Evolutionary conservation across 2,329 filamentous ascomycete genomes (phyloP).

Genomic region (Dactylellina cionopaga): DNA sequence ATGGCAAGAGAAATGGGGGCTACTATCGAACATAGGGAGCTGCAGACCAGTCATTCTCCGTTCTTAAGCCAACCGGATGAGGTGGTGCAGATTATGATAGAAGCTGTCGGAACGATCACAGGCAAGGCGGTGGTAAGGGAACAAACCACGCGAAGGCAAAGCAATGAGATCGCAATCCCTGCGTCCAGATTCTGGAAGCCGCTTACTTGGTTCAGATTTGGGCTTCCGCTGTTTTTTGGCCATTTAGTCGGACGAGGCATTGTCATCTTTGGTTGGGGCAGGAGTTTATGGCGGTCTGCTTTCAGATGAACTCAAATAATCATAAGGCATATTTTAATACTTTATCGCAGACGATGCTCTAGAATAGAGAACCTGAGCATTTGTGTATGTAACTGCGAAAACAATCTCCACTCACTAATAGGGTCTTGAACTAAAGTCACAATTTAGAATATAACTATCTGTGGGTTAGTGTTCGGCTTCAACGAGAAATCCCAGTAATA

Average conservation of each 20-base stretch:
- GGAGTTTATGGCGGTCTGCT: conserved; percentile 30
- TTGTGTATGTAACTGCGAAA: too few species aligned
- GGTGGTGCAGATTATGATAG: conserved; percentile 60
- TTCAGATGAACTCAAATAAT: too few species aligned
- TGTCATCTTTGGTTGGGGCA: conserved; percentile 31
- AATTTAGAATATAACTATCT: too few species aligned
- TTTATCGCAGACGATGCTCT: too few species aligned
- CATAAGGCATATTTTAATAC: too few species aligned
- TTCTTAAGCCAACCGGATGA: conserved; percentile 64
- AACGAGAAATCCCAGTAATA: too few species aligned
- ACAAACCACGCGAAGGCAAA: not conserved
- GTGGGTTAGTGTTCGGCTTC: too few species aligned
- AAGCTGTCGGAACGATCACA: conserved; percentile 60
- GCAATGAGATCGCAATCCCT: conserved; percentile 21
- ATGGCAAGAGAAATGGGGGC: conserved; percentile 61
- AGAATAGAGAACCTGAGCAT: too few species aligned
- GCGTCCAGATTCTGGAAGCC: conserved; percentile 37
- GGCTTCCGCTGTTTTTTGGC: conserved; percentile 47
- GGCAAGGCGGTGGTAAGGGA: conserved; percentile 26
- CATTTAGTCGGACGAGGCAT: conserved; percentile 46
- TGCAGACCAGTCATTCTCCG: conserved; percentile 65
- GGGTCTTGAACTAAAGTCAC: too few species aligned
- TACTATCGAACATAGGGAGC: conserved; percentile 61
- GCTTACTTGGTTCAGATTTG: conserved; percentile 52
- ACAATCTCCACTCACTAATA: too few species aligned